Evolutionary conservation across 2,329 filamentous ascomycete species (phyloP).

Genomic region (Penicillium thymicola): DNA sequence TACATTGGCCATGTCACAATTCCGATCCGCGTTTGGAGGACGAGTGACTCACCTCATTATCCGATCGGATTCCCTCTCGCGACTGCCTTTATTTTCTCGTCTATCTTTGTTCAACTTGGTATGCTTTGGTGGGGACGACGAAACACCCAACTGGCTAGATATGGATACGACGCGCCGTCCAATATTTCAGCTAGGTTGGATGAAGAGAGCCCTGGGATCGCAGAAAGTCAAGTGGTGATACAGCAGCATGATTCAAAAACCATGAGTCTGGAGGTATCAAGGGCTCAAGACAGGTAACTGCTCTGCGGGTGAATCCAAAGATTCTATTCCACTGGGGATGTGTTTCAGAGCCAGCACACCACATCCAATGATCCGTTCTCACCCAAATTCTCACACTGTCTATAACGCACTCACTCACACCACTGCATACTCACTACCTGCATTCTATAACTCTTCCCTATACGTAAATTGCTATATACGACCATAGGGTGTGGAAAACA

Average conservation of each 20-base stretch:
- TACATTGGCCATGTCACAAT: constrained; percentile 22
- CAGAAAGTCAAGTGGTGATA: neutral
- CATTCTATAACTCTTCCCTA: too few relatives aligned
- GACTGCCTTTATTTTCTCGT: constrained; percentile 12
- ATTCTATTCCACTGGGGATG: too few relatives aligned
- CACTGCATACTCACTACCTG: too few relatives aligned
- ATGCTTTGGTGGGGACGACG: constrained; percentile 7
- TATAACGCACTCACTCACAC: too few relatives aligned
- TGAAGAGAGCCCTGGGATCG: neutral
- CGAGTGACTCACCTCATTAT: constrained; percentile 17
- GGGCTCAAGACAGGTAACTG: neutral
- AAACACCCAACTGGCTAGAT: neutral
- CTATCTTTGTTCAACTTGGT: constrained; percentile 5
- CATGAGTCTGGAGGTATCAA: neutral
- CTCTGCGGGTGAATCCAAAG: too few relatives aligned
- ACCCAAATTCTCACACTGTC: too few relatives aligned
- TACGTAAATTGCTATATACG: too few relatives aligned
- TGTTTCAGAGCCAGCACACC: too few relatives aligned
- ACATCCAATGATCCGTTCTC: too few relatives aligned
- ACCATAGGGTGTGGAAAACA: too few relatives aligned
- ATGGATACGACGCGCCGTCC: neutral
- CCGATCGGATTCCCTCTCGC: constrained; percentile 20
- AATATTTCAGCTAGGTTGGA: neutral
- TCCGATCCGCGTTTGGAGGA: constrained; percentile 18
- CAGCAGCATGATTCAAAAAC: neutral